Evolutionary conservation across 1,284 basidiomycete genomes (phyloP).

Genomic region (Xanthoconium separans): DNA sequence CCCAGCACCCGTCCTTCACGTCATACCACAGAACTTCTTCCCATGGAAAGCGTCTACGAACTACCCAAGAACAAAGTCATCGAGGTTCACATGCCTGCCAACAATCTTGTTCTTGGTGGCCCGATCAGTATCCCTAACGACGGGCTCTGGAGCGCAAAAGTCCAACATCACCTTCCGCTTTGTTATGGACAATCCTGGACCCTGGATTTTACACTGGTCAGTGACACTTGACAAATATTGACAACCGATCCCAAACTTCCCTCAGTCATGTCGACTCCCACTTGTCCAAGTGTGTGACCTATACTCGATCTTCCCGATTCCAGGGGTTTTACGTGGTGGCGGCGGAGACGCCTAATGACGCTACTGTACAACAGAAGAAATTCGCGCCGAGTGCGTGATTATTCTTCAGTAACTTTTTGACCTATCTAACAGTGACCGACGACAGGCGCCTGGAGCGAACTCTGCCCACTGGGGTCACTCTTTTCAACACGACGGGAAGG

Average conservation of each 20-base stretch:
- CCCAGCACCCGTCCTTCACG: constrained; percentile 42
- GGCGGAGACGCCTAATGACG: constrained; percentile 24
- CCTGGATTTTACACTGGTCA: constrained; percentile 36
- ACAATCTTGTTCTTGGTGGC: constrained; percentile 26
- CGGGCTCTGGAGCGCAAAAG: constrained; percentile 27
- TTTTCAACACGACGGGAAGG: constrained; percentile 17
- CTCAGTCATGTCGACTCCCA: constrained; percentile 34
- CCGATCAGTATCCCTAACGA: constrained; percentile 34
- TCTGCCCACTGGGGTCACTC: constrained; percentile 17
- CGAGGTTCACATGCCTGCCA: constrained; percentile 40
- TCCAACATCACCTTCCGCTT: constrained; percentile 34
- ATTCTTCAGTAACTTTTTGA: background rate
- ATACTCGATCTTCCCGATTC: background rate
- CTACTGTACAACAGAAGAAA: constrained; percentile 20
- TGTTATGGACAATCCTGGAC: constrained; percentile 29
- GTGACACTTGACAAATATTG: background rate
- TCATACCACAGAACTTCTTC: constrained; percentile 44
- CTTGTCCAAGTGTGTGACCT: constrained; percentile 21
- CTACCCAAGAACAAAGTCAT: constrained; percentile 47
- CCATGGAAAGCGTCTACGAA: constrained; percentile 42
- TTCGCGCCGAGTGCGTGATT: constrained; percentile 21
- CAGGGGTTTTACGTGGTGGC: constrained; percentile 33
- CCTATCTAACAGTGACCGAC: background rate
- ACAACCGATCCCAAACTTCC: background rate
- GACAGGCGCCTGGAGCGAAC: constrained; percentile 18